Evolutionary conservation across 1,139 yeast species (phyloP).

Genomic region (Suhomyces coccinellae): DNA sequence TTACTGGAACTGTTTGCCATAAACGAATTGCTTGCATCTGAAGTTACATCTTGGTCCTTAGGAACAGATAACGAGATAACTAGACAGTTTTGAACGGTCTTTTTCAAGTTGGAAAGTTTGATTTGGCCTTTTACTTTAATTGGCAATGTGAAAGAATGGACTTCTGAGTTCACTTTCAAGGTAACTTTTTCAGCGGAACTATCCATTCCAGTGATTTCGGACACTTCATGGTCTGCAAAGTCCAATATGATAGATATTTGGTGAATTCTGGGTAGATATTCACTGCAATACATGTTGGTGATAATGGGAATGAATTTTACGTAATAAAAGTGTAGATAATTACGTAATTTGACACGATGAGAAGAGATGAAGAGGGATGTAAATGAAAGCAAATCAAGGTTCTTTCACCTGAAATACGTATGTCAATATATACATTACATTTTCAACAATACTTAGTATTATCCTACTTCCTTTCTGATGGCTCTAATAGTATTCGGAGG

Average conservation of each 20-base stretch:
- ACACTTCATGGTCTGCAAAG: slow-evolving; percentile 14
- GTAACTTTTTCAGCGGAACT: slow-evolving; percentile 4
- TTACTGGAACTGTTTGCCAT: slow-evolving; percentile 13
- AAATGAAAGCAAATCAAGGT: too few species aligned
- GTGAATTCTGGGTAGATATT: slow-evolving; percentile 40
- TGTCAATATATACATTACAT: too few species aligned
- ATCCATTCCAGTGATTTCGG: slow-evolving; percentile 14
- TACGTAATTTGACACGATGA: background rate
- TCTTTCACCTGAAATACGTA: too few species aligned
- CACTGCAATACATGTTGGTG: slow-evolving; percentile 35
- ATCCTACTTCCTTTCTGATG: too few species aligned
- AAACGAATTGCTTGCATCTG: slow-evolving; percentile 3
- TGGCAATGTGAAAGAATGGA: slow-evolving; percentile 7
- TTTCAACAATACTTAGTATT: too few species aligned
- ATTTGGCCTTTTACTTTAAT: slow-evolving; percentile 8
- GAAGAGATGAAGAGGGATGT: background rate
- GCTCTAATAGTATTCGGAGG: too few species aligned
- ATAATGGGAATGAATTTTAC: background rate
- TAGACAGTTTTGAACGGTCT: slow-evolving; percentile 5
- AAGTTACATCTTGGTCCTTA: slow-evolving; percentile 8
- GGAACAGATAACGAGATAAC: slow-evolving; percentile 5
- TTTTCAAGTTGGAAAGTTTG: slow-evolving; percentile 14
- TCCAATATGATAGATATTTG: slow-evolving; percentile 33
- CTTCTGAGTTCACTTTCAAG: slow-evolving; percentile 1
- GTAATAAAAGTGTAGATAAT: background rate